Conservation (phyloP, 805 yeast species). For the Saturnispora saitoi region DNA sequence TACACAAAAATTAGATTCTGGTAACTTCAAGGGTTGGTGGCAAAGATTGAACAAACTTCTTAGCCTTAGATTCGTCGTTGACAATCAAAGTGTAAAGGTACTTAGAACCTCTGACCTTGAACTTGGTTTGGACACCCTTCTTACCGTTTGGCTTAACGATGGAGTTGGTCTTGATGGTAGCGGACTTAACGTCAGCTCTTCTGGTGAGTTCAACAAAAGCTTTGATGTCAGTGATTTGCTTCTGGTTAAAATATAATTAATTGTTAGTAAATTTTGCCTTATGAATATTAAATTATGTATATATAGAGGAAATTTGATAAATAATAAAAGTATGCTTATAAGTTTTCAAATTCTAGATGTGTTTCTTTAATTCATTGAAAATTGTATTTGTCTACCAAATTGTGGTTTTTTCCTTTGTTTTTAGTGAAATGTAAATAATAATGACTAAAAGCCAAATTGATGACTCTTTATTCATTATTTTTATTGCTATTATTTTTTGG, state of each 20-base stretch:
- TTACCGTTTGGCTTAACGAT: conserved; percentile 75
- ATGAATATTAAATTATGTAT: not conserved
- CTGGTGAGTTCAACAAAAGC: conserved; percentile 93
- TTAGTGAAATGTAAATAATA: too few species aligned
- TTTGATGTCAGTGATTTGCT: conserved; percentile 92
- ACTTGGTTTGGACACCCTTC: conserved; percentile 88
- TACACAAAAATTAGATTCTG: conserved; percentile 21
- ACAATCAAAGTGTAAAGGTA: conserved; percentile 92
- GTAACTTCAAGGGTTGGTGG: conserved; percentile 85
- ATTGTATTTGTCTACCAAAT: too few species aligned
- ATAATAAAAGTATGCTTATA: too few species aligned
- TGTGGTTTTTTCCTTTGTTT: too few species aligned
- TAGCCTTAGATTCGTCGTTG: conserved; percentile 92
- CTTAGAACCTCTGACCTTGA: conserved; percentile 96
- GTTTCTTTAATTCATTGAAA: too few species aligned
- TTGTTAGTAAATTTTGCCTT: not conserved
- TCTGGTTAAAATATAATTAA: conserved; percentile 16
- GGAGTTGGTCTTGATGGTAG: conserved; percentile 90
- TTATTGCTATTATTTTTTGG: too few species aligned
- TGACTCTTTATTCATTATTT: too few species aligned
- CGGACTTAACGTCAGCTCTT: conserved; percentile 90
- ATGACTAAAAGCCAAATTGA: too few species aligned
- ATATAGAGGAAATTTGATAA: too few species aligned
- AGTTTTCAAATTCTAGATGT: too few species aligned
- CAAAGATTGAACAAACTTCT: conserved; percentile 93